Evolutionary conservation across 2,329 filamentous ascomycete species (phyloP), one percentile per base, ranked within the genome.

Genomic region (Gyromitra esculenta): DNA sequence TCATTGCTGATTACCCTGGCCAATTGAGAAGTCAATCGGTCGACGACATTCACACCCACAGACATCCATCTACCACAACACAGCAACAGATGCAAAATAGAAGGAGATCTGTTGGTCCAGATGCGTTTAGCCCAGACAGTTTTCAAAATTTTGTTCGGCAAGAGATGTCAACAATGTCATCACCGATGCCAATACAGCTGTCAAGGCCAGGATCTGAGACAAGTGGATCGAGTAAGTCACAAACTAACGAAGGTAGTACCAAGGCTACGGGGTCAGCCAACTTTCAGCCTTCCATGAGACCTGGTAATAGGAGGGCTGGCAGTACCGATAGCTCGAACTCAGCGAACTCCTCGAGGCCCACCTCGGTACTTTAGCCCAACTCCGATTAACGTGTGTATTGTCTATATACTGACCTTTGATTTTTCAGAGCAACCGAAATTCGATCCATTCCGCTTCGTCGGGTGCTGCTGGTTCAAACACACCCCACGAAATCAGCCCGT

Each of bases 351-450:
- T 91, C 91, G 60, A 87, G 88, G 65, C 88, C 89, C 64, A 87
- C 86, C 76, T 91, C 91, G 81, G 91, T 92, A 86, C 88, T 90
- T 89, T 73, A 35, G 37, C 60, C 69, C 48, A 50, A 88, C 89
- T 79, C 85, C 88, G 71, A 87, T 7, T 13, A 45, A 54, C 21
- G 9, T 57, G 21, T 60, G 15, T 68, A 15, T 41, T 35, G 21
- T 31, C 41, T 41, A 66, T 18, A 39, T 50, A 7, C 74, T 77
- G 67, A 77, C 21, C 11, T 25, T 60, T 41, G 39, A 57, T 76
- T 73, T 3, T 39, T 35, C 50, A 79, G 77, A 79, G 77, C 45
- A 79, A 79, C 48, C 77, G 77, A 39, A 79, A 79, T 45, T 79
- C 77, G 35, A 41, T 76, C 25, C 75, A 77, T 62, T 75, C 73